Evolutionary conservation across 164 flowering plant species (phyloP).

Genomic region (Tinospora cordifolia): DNA sequence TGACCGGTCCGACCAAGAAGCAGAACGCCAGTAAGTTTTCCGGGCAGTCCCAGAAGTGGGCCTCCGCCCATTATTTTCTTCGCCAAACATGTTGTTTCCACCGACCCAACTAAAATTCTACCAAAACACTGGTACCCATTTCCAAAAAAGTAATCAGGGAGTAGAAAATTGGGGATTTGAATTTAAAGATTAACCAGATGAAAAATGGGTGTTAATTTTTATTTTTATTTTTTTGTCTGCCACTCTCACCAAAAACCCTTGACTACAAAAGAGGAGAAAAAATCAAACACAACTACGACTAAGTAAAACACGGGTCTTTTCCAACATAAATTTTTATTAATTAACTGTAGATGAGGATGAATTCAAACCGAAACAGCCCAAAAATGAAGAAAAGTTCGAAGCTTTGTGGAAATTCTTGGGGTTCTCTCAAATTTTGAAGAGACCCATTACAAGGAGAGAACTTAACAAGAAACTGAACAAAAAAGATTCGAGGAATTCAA

Average conservation of each 20-base stretch:
- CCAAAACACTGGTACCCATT: conserved; percentile 23
- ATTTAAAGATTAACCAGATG: conserved; percentile 16
- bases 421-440: not conserved
- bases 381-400: not conserved
- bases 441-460: not conserved
- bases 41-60: conserved; percentile 23
- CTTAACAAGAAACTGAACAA: not conserved
- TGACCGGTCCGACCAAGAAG: conserved; percentile 65
- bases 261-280: conserved; percentile 28
- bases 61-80: conserved; percentile 25
- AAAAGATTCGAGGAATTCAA: no score
- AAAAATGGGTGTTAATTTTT: conserved; percentile 9
- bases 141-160: conserved; percentile 28
- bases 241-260: conserved; percentile 35
- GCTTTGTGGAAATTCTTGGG: not conserved
- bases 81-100: conserved; percentile 34
- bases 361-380: conserved; percentile 5
- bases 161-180: conserved; percentile 2
- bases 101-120: conserved; percentile 5
- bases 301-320: conserved; percentile 9
- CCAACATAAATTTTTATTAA: no score
- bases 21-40: conserved; percentile 51
- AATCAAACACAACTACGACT: conserved; percentile 30
- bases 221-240: not conserved
- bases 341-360: no score